Evolutionary conservation across 345 rosid genomes (phyloP).

Genomic region (Aethionema arabicum): DNA sequence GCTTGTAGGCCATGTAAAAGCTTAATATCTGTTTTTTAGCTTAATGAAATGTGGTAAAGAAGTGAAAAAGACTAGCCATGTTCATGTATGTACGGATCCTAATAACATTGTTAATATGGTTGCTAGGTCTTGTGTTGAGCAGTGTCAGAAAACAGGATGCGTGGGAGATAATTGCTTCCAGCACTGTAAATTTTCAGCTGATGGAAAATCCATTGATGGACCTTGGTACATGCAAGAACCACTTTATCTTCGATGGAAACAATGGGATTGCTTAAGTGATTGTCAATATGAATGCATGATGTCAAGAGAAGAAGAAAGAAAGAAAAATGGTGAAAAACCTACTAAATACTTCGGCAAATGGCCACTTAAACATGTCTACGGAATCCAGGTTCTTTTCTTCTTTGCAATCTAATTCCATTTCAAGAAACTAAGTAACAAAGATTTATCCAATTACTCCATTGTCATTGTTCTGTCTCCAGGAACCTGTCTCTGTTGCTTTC

Average conservation of each 20-base stretch:
- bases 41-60: not conserved
- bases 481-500: slow-evolving; percentile 82
- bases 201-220: slow-evolving; percentile 76
- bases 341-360: slow-evolving; percentile 88
- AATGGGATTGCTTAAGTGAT: slow-evolving; percentile 80
- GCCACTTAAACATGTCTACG: slow-evolving; percentile 79
- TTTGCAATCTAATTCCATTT: slow-evolving; percentile 1
- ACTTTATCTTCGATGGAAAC: slow-evolving; percentile 79
- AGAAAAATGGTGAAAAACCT: slow-evolving; percentile 59
- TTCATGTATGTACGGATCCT: not conserved
- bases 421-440: not conserved
- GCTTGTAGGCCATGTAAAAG: slow-evolving; percentile 17
- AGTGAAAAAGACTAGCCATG: not conserved
- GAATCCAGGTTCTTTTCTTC: slow-evolving; percentile 55
- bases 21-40: slow-evolving; percentile 12
- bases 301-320: slow-evolving; percentile 75
- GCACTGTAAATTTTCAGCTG: slow-evolving; percentile 82
- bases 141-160: slow-evolving; percentile 80
- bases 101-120: slow-evolving; percentile 14
- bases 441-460: slow-evolving; percentile 2
- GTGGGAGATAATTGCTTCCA: slow-evolving; percentile 78
- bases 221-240: slow-evolving; percentile 93
- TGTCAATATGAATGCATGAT: slow-evolving; percentile 82
- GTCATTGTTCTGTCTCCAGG: slow-evolving; percentile 38
- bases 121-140: slow-evolving; percentile 65